These are phyloP conservation scores for Erodium chrysanthum DNA, from an alignment of 441 rosid genomes.

Conservation along the genomic window DNA sequence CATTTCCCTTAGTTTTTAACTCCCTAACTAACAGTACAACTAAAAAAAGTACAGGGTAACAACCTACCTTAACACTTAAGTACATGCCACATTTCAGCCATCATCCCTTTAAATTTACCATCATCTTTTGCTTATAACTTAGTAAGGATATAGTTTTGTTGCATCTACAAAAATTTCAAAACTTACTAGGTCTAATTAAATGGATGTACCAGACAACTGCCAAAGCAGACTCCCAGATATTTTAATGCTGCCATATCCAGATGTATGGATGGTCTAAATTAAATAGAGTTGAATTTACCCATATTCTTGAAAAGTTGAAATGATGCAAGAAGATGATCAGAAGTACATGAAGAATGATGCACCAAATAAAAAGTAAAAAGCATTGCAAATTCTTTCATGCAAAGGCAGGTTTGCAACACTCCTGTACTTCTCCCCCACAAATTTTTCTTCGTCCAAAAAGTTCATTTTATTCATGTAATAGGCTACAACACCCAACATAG, in stretches of 20 bases:
- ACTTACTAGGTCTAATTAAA: no score
- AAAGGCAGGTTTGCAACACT: constrained; percentile 3
- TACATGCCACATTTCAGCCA: no score
- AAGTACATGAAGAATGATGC: background rate
- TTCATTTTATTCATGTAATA: background rate
- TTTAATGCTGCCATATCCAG: background rate
- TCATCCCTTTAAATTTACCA: background rate
- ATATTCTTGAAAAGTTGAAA: constrained; percentile 3
- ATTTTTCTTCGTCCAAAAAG: background rate
- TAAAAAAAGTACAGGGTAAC: no score
- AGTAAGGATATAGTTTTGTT: background rate
- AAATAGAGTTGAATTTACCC: background rate
- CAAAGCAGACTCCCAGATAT: background rate
- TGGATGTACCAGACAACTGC: background rate
- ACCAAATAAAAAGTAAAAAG: background rate
- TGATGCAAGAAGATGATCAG: background rate
- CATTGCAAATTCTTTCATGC: background rate
- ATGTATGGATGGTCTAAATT: background rate
- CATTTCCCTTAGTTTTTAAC: no score
- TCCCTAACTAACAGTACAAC: no score
- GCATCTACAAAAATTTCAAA: background rate
- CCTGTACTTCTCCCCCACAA: background rate
- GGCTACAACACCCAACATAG: constrained; percentile 5
- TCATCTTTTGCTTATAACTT: background rate
- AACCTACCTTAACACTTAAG: no score